Evolutionary conservation across 805 yeast genomes (phyloP), one percentile per base, ranked within the genome.

Genomic region (Yamadazyma kitorensis): DNA sequence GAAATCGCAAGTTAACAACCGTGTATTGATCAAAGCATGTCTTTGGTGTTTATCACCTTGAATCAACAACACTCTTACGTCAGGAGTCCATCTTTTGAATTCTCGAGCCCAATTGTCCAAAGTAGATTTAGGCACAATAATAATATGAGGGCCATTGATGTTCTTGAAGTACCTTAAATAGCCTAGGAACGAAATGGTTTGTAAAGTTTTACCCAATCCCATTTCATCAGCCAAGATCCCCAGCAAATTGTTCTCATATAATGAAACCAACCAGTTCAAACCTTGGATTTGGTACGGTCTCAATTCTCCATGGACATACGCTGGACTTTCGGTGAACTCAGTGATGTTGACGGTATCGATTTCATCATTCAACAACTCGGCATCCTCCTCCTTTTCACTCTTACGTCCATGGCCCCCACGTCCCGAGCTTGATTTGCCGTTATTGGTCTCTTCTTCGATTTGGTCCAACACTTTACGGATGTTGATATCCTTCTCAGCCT

Each of bases 381-480:
- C 94, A 57, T 91, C 98, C 60, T 91, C 98, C 57, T 91, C 97
- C 59, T 86, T 83, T 59, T 93, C 98, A 0, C 96, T 80, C 52
- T 89, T 93, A 44, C 97, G 74, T 35, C 85, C 78, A 31, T 93
- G 80, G 17, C 36, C 37, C 36, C 85, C 78, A 31, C 93, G 80
- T 16, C 36, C 37, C 36, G 64, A 68, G 31, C 64, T 36, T 8
- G 47, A 41, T 2, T 35, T 24, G 4, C 7, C 16, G 11, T n/a
- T 12, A 4, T 15, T 9, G 8, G 17, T 3, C 3, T 34, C 41
- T 18, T 10, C 13, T 27, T 40, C 36, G 11, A 75, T 51, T 27
- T 59, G 44, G 17, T 71, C 64, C 37, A 80, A 56, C 5, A 80
- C 82, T 40, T 68, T 55, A 31, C 68, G 65, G 48, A 81, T 77